phyloP scores from a whole-genome alignment of 345 rosid species.

The Populus simonii region DNA sequence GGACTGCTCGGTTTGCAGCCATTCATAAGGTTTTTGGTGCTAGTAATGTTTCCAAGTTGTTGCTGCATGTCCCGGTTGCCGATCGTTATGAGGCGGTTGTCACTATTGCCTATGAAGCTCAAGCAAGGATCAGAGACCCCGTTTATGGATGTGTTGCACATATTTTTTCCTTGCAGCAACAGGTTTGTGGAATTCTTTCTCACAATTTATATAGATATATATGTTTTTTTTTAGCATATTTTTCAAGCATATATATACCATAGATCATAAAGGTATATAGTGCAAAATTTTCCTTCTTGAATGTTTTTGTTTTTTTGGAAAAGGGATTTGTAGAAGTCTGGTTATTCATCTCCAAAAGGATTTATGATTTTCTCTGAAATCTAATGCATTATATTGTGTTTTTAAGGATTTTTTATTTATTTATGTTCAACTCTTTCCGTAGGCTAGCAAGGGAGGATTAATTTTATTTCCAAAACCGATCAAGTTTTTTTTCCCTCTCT shows the following conservation, averaged over 20 bases:
- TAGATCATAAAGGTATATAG: background rate
- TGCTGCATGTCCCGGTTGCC: constrained; percentile 55
- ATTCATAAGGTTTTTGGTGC: constrained; percentile 81
- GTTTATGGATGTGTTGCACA: constrained; percentile 80
- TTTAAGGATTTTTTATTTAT: background rate
- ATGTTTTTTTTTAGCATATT: background rate
- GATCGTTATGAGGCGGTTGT: constrained; percentile 72
- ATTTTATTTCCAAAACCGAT: background rate
- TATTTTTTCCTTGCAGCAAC: constrained; percentile 66
- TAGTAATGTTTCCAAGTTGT: constrained; percentile 62
- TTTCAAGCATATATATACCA: background rate
- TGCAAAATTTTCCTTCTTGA: background rate
- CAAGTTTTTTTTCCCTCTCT: too few relatives aligned
- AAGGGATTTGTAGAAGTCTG: background rate
- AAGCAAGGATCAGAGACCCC: constrained; percentile 67
- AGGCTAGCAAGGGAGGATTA: background rate
- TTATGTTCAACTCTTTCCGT: background rate
- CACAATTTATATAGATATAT: background rate
- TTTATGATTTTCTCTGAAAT: background rate
- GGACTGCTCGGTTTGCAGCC: constrained; percentile 64
- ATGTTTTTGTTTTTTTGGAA: background rate
- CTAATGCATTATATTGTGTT: background rate
- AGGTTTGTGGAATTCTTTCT: constrained; percentile 35
- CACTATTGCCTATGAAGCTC: constrained; percentile 74
- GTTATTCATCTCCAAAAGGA: background rate